Percentiles rank a stretch among this genome's conserved stretches.
Conservation (phyloP, 2,329 filamentous ascomycete genomes). For the Hypoxylon sp. region DNA sequence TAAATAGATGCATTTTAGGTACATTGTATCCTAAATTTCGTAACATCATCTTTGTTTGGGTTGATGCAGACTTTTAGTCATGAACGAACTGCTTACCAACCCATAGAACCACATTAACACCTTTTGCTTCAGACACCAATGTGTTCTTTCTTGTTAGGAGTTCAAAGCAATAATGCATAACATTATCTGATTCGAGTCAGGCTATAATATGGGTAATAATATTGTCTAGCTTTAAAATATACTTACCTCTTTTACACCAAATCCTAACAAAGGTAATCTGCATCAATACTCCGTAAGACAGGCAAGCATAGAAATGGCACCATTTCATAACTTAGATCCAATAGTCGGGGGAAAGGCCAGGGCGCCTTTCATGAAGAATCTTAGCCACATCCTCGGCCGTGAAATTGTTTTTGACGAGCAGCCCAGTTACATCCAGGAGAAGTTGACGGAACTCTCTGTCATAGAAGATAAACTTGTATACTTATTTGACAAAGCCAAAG, state of each 20-base stretch:
- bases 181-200: not conserved
- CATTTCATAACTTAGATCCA: not conserved
- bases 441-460: not conserved
- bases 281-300: not conserved
- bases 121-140: not conserved
- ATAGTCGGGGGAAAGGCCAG: not conserved
- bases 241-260: not conserved
- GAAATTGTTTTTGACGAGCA: conserved; percentile 2
- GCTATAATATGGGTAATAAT: too few relatives aligned
- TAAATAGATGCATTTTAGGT: too few relatives aligned
- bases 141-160: not conserved
- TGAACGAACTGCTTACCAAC: not conserved
- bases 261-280: not conserved
- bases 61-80: not conserved
- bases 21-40: not conserved
- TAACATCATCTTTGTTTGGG: not conserved
- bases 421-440: conserved; percentile 1
- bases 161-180: not conserved
- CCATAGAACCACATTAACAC: too few relatives aligned
- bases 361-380: not conserved
- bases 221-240: too few relatives aligned
- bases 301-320: not conserved
- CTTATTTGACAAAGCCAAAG: not conserved
- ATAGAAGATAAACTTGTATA: not conserved
- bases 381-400: conserved; percentile 8